Conservation (phyloP, 257 asterid genomes). For the Nicotiana tomentosiformis region DNA sequence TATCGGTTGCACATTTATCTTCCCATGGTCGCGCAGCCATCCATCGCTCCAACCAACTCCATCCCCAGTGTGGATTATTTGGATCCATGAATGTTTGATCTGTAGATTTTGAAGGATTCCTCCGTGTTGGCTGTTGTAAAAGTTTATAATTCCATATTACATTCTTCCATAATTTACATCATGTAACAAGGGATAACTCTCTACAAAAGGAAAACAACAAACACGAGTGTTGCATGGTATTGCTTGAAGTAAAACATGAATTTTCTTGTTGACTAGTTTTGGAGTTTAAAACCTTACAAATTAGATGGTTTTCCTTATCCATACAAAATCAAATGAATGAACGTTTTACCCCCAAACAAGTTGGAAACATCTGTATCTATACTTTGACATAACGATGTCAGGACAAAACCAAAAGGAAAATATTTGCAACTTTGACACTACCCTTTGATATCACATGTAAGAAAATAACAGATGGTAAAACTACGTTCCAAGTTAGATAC, state of each 20-base stretch:
- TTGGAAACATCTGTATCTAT: not conserved
- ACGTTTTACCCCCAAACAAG: not conserved
- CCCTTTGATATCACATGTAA: not conserved
- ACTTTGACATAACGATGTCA: not conserved
- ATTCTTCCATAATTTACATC: not conserved
- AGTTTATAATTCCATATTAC: not conserved
- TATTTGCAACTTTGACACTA: not conserved
- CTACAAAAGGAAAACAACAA: not conserved
- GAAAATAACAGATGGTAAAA: not conserved
- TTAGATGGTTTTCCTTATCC: not conserved
- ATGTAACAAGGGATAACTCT: not conserved
- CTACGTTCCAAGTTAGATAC: not conserved
- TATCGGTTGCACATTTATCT: conserved; percentile 31
- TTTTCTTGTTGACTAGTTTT: not conserved
- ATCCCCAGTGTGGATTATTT: conserved; percentile 74
- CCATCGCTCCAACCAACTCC: conserved; percentile 91
- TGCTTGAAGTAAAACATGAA: not conserved
- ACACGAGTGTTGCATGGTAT: not conserved
- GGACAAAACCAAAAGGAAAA: not conserved
- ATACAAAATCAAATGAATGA: not conserved
- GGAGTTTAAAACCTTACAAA: not conserved
- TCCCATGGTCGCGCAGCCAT: conserved; percentile 82
- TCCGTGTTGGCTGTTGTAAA: conserved; percentile 31
- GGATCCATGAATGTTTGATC: conserved; percentile 67
- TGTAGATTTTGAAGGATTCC: conserved; percentile 38